Conservation (phyloP, 768 basidiomycete genomes). For the Grammothele lineata region DNA sequence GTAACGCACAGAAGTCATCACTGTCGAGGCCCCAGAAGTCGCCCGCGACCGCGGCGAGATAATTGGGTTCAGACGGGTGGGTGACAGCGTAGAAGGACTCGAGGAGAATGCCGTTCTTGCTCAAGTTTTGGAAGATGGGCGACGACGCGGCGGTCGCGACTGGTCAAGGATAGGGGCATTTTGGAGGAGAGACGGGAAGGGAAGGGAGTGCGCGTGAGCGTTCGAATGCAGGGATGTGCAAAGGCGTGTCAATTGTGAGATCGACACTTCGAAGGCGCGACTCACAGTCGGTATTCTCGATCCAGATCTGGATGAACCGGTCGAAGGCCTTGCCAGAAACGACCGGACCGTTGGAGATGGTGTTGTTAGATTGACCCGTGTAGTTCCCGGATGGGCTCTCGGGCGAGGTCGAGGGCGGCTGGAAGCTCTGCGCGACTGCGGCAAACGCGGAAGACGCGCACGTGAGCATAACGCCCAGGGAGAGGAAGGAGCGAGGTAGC, state of each 20-base stretch:
- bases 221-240: background rate
- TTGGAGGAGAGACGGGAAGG: slow-evolving; percentile 22
- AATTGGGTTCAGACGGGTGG: slow-evolving; percentile 65
- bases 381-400: slow-evolving; percentile 33
- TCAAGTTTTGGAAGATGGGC: slow-evolving; percentile 33
- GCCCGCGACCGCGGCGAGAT: slow-evolving; percentile 44
- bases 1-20: slow-evolving; percentile 34
- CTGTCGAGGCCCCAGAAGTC: slow-evolving; percentile 48
- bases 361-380: slow-evolving; percentile 37
- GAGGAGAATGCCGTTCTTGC: slow-evolving; percentile 44
- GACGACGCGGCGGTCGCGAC: slow-evolving; percentile 21
- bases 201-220: no score
- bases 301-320: slow-evolving; percentile 52
- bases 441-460: slow-evolving; percentile 17
- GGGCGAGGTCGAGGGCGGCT: slow-evolving; percentile 25
- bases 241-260: no score
- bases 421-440: slow-evolving; percentile 27
- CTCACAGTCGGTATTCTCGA: slow-evolving; percentile 58
- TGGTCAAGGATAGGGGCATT: no score
- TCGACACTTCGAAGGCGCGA: no score
- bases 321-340: slow-evolving; percentile 43
- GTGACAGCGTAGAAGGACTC: slow-evolving; percentile 44
- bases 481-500: no score
- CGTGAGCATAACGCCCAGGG: slow-evolving; percentile 4
- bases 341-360: slow-evolving; percentile 33